Base-by-base conservation (phyloP, 306 rosid genomes). In the Cercis canadensis region DNA sequence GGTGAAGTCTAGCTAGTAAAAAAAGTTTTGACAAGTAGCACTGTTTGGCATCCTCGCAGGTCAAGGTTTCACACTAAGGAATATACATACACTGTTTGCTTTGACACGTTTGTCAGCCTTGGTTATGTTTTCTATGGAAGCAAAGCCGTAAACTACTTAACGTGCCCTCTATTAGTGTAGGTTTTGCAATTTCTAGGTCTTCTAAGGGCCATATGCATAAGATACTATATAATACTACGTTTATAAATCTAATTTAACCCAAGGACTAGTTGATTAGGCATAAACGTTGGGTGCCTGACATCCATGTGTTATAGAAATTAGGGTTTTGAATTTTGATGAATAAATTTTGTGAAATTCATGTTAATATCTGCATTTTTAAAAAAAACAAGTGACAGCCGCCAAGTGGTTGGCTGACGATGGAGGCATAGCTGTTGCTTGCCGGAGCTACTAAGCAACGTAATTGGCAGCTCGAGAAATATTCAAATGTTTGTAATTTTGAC, bases 361-460 rank as follows among this genome's bases (percentile, higher is more conserved):
- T 59, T 53, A 43, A 11, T 13, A 24, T 24, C 0, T 14, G 68
- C 41, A 54, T 46, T 77, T 45, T 52, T 58, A 36, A 18, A 49
- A 67, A 81, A 65, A 57, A 67, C 36, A 3, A 45, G 73, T 81
- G 86, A 78, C 62, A 77, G 82, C 84, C 72, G 84, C 83, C 77
- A 53, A 75, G 13, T 74, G 80, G 78, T 62, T 83, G 67, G 78
- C 80, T 86, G 80, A 58, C 61, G 65, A 57, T 40, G 80, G 86
- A 79, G 78, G 80, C 29, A 10, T 69, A 50, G 51, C 62, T 49
- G 89, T 80, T 87, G 78, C 92, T 84, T 87, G 90, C 88, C 88
- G 84, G 84, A 78, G 83, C 81, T 63, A 83, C 83, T 69, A 89
- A 86, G 88, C 87, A 86, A 84, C 62, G 47, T 44, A 75, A 60